Percentiles rank a stretch among this genome's conserved stretches.
These are phyloP conservation scores for Thelephora aurantiotincta DNA, from an alignment of 768 basidiomycete genomes.

Conservation along the genomic window DNA sequence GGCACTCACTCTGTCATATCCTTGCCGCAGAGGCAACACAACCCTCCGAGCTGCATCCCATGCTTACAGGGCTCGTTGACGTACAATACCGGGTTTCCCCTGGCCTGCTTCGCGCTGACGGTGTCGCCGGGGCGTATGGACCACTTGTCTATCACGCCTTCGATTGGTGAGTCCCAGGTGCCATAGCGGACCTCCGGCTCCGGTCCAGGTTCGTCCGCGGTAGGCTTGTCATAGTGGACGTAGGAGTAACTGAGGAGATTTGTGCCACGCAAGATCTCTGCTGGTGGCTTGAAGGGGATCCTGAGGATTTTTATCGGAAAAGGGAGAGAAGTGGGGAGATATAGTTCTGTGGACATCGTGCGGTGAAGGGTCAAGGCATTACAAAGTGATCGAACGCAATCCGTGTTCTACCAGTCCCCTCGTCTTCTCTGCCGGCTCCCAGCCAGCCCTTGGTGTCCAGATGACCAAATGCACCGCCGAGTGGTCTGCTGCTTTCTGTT, in stretches of 20 bases:
- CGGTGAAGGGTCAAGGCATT: slow-evolving; percentile 56
- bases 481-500: slow-evolving; percentile 25
- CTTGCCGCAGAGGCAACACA: slow-evolving; percentile 91
- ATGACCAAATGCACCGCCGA: slow-evolving; percentile 42
- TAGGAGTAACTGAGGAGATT: slow-evolving; percentile 80
- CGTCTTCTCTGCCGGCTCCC: slow-evolving; percentile 34
- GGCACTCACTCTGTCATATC: slow-evolving; percentile 76
- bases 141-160: slow-evolving; percentile 69
- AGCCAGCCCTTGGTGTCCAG: slow-evolving; percentile 31
- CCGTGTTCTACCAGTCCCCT: slow-evolving; percentile 38
- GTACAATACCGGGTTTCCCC: slow-evolving; percentile 43
- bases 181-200: slow-evolving; percentile 63
- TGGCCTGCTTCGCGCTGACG: slow-evolving; percentile 43
- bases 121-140: slow-evolving; percentile 49
- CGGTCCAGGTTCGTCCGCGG: slow-evolving; percentile 27
- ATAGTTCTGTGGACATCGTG: slow-evolving; percentile 50
- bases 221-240: slow-evolving; percentile 23
- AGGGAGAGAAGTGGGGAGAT: slow-evolving; percentile 64
- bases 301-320: slow-evolving; percentile 78
- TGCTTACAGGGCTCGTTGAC: slow-evolving; percentile 93
- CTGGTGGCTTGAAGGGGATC: slow-evolving; percentile 34
- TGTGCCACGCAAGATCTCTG: slow-evolving; percentile 50
- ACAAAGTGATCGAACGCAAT: slow-evolving; percentile 33
- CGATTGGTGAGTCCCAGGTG: slow-evolving; percentile 81
- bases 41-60: slow-evolving; percentile 80